These are phyloP conservation scores for Nicotiana obtusifolia DNA, from an alignment of 257 asterid species.

Conservation along the genomic window DNA sequence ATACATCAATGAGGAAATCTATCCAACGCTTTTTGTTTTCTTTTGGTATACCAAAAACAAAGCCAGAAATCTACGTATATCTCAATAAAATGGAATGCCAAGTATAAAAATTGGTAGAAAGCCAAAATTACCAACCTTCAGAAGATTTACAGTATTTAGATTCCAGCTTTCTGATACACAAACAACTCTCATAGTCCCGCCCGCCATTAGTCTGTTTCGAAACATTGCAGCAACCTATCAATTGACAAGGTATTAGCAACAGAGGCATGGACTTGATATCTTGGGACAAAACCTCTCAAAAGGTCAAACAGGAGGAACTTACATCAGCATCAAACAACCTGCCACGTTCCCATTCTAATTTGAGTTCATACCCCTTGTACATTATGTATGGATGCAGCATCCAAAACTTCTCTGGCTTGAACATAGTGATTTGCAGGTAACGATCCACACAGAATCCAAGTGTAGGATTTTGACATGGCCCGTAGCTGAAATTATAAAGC, in stretches of 20 bases:
- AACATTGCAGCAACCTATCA: constrained; percentile 69
- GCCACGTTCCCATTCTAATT: constrained; percentile 77
- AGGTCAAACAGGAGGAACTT: constrained; percentile 22
- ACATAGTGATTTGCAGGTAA: constrained; percentile 67
- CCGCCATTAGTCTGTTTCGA: constrained; percentile 49
- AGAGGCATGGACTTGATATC: constrained; percentile 9
- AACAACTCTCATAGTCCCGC: constrained; percentile 52
- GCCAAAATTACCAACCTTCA: constrained; percentile 50
- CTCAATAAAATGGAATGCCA: constrained; percentile 1
- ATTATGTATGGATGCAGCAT: constrained; percentile 62
- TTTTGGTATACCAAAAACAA: neutral
- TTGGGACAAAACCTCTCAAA: neutral
- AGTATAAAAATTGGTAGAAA: constrained; percentile 8
- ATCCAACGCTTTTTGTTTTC: neutral
- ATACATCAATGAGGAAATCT: neutral
- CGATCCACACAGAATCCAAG: constrained; percentile 91
- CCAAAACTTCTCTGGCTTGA: constrained; percentile 87
- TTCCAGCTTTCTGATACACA: constrained; percentile 67
- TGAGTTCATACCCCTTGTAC: constrained; percentile 75
- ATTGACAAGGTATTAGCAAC: constrained; percentile 16
- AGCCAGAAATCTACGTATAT: neutral
- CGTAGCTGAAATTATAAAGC: constrained; percentile 58
- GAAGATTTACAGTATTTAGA: constrained; percentile 83
- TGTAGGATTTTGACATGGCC: constrained; percentile 96
- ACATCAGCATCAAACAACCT: constrained; percentile 79